Percentiles rank a stretch among this genome's conserved stretches.
Conservation (phyloP, 1,284 basidiomycete genomes). For the Omphalotus olearius region DNA sequence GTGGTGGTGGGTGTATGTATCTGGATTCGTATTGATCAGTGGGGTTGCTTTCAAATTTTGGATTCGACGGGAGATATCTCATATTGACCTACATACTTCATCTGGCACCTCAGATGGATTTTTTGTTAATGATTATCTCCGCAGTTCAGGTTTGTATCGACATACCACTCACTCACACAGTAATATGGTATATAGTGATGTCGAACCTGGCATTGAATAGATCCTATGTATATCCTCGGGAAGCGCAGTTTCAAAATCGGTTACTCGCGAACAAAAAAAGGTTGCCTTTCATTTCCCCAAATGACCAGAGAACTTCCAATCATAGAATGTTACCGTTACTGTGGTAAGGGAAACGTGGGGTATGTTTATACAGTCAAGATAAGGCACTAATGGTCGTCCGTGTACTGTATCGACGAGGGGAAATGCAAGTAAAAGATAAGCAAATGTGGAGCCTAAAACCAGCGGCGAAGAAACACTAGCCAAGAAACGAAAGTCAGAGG, state of each 20-base stretch:
- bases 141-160: no score
- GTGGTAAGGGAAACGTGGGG: neutral
- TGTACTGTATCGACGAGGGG: neutral
- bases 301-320: neutral
- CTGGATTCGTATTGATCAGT: constrained; percentile 1
- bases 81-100: no score
- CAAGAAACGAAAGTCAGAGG: constrained; percentile 7
- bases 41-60: constrained; percentile 9
- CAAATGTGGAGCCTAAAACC: constrained; percentile 5
- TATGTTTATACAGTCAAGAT: neutral
- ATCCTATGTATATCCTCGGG: neutral
- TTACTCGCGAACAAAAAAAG: no score
- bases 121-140: no score
- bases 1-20: constrained; percentile 12
- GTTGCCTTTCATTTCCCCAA: neutral
- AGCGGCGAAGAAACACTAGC: constrained; percentile 5
- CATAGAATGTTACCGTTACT: neutral
- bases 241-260: no score
- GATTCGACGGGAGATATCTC: neutral
- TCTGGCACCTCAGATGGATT: no score
- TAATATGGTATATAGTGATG: neutral
- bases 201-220: neutral
- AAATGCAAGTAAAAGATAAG: neutral
- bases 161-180: no score
- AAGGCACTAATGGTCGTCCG: no score